Evolutionary conservation across 2,329 filamentous ascomycete genomes (phyloP), one percentile per base, ranked within the genome.

Genomic region (Talaromyces piceae): DNA sequence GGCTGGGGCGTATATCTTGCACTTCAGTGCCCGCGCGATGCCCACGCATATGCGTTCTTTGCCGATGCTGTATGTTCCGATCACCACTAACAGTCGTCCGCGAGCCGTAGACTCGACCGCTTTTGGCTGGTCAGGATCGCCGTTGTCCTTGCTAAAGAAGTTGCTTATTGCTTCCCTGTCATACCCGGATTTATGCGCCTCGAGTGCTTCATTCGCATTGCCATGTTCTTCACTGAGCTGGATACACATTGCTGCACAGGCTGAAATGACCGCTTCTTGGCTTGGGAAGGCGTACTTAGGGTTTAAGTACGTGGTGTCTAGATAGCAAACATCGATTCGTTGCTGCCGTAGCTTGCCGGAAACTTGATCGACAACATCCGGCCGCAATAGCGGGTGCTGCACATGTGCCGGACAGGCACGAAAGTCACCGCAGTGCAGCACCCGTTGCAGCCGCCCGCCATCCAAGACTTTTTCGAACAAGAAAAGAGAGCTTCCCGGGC

Each of bases 61-160:
- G 63, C 93, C 93, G 61, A 98, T 98, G 60, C 87, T 94, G 71
- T 98, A 98, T 0, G 93, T 98, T 41, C 93, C 93, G 54, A 95
- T 94, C 5, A 98, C 82, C 4, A 98, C 88, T 0, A 98, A 79
- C 2, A 98, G 77, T 4, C 89, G 84, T 44, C 87, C 52, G 26
- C 49, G 44, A 9, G 49, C 44, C 12, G 52, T 26, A 4, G 45
- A 43, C 12, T 51, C 37, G 6, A 6, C 20, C 43, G 76, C 75
- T 26, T 66, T 62, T 65, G 76, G 58, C 51, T 50, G 53, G 46
- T 16, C 57, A 39, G 45, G 47, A 47, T 68, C 66, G 2, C 70
- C 68, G 13, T 72, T 67, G 20, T 75, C 13, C 9, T 44, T 76
- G 18, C 72, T 74, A 4, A 86, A 68, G 57, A 86, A 86, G 54